Conservation (phyloP, 805 yeast species). For the Huiozyma naganishii region DNA sequence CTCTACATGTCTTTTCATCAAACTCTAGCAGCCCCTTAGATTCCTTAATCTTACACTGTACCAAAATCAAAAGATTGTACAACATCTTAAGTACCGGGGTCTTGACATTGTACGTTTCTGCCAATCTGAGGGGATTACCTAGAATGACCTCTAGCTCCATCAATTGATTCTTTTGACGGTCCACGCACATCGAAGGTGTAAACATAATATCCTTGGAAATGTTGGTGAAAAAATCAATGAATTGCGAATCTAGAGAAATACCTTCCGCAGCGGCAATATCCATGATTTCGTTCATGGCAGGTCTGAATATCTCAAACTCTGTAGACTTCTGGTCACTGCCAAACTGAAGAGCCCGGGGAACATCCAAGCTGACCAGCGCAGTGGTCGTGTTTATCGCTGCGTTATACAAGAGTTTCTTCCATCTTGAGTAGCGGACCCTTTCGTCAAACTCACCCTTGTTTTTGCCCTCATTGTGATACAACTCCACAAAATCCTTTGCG, state of each 20-base stretch:
- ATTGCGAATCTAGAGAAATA: constrained; percentile 36
- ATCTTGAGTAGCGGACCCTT: constrained; percentile 42
- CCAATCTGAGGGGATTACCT: constrained; percentile 51
- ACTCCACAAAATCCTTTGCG: constrained; percentile 29
- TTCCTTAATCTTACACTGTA: constrained; percentile 55
- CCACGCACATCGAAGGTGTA: constrained; percentile 64
- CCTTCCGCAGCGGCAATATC: constrained; percentile 55
- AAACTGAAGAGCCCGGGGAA: constrained; percentile 38
- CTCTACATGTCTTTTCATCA: constrained; percentile 8
- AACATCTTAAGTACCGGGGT: constrained; percentile 52
- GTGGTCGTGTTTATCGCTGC: constrained; percentile 52
- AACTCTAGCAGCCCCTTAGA: constrained; percentile 33
- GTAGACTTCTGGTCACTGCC: constrained; percentile 32
- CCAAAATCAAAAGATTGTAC: constrained; percentile 47
- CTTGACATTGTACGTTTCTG: constrained; percentile 33
- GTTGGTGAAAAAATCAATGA: constrained; percentile 39
- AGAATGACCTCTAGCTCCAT: constrained; percentile 62
- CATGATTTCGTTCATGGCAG: constrained; percentile 56
- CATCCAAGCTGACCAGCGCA: constrained; percentile 46
- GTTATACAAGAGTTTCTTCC: constrained; percentile 58
- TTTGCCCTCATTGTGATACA: constrained; percentile 34
- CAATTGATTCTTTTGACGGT: constrained; percentile 46
- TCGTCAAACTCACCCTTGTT: constrained; percentile 33
- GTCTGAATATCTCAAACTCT: constrained; percentile 27
- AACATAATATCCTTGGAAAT: constrained; percentile 43